These are phyloP conservation scores for Coemansia sp. DNA, from an alignment of 192 early-diverging fungal species.

Conservation along the genomic window DNA sequence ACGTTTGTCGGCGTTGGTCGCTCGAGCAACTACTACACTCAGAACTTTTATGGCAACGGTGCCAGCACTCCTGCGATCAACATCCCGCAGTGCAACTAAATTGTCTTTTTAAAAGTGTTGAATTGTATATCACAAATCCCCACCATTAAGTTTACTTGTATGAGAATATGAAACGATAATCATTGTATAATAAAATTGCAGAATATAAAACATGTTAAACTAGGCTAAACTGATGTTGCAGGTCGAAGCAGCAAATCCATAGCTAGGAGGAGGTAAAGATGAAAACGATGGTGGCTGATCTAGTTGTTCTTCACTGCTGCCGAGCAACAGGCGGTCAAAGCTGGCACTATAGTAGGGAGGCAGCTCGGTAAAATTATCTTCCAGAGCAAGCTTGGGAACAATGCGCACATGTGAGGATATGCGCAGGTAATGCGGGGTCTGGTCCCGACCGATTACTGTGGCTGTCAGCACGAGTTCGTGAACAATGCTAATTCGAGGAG, in stretches of 20 bases:
- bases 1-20: constrained; percentile 49
- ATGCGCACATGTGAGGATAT: constrained; percentile 24
- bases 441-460: constrained; percentile 29
- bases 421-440: constrained; percentile 27
- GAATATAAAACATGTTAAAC: not conserved
- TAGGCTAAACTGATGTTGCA: not conserved
- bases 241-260: not conserved
- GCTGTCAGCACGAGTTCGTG: constrained; percentile 45
- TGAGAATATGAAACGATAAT: not conserved
- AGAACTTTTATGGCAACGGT: constrained; percentile 42
- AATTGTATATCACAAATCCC: not conserved
- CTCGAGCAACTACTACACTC: constrained; percentile 53
- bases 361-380: constrained; percentile 20
- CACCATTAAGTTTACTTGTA: not conserved
- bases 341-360: constrained; percentile 24
- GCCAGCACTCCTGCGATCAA: constrained; percentile 18
- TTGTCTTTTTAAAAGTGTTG: not conserved
- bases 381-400: constrained; percentile 22
- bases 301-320: constrained; percentile 1
- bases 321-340: constrained; percentile 29
- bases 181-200: not conserved
- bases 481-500: constrained; percentile 16
- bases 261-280: constrained; percentile 22
- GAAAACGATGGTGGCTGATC: not conserved
- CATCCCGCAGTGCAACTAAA: constrained; percentile 44